Conservation (phyloP, 225 moss, liverwort and hornwort genomes). For the Rhytidiadelphus loreus region DNA sequence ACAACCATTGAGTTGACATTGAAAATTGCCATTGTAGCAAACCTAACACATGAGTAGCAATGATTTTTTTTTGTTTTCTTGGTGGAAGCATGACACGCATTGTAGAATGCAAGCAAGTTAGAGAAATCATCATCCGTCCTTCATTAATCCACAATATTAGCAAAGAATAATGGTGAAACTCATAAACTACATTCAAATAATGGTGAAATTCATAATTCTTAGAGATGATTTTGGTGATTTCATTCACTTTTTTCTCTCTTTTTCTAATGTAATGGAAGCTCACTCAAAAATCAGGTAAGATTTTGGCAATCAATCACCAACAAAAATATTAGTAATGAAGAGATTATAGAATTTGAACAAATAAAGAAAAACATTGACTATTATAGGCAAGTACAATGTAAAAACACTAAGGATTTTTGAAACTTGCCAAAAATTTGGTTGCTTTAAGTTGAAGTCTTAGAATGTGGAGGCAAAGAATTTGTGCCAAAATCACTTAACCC, state of each 20-base stretch:
- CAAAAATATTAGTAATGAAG: no score
- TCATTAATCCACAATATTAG: not conserved
- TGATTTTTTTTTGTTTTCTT: not conserved
- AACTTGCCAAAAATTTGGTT: not conserved
- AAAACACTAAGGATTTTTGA: not conserved
- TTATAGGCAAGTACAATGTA: no score
- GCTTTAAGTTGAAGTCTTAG: no score
- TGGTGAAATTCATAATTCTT: not conserved
- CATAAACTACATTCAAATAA: not conserved
- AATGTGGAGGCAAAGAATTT: no score
- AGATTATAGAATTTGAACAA: no score
- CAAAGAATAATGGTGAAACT: no score
- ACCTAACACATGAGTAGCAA: not conserved
- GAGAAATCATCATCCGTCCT: not conserved
- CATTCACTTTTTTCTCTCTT: no score
- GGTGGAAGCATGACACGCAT: rapidly evolving
- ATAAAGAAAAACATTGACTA: no score
- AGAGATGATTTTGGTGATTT: not conserved
- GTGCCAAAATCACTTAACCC: no score
- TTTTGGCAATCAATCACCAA: no score
- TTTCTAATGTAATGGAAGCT: not conserved
- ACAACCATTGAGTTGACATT: not conserved
- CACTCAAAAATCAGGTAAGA: no score
- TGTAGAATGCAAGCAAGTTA: not conserved
- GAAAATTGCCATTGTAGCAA: not conserved